A percentile compares a stretch with the other conserved stretches of the same genome.
These are phyloP conservation scores for Trametes punicea DNA, from an alignment of 768 basidiomycete species.

Conservation along the genomic window DNA sequence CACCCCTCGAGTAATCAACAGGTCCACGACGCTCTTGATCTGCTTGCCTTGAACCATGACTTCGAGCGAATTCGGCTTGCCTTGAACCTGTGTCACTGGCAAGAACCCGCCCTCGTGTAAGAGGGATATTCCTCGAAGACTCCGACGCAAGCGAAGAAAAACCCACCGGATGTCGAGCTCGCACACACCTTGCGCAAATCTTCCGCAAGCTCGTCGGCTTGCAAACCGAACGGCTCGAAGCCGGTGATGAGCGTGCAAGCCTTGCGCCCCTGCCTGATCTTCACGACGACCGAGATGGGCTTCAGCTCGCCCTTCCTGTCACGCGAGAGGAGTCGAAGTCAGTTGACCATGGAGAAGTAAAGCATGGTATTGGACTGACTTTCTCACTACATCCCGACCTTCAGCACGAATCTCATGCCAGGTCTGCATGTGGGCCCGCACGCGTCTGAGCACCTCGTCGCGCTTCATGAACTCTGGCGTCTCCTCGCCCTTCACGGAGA, in stretches of 20 bases:
- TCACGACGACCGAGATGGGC: conserved; percentile 66
- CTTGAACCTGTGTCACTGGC: conserved; percentile 59
- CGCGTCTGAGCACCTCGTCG: conserved; percentile 53
- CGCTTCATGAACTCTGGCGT: conserved; percentile 56
- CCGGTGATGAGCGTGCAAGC: conserved; percentile 73
- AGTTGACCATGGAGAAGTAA: background rate
- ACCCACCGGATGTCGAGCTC: conserved; percentile 70
- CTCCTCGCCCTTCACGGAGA: conserved; percentile 30
- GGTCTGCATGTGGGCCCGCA: conserved; percentile 67
- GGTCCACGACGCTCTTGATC: conserved; percentile 57
- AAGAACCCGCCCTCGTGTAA: background rate
- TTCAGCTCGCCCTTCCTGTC: conserved; percentile 72
- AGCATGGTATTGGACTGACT: conserved; percentile 41
- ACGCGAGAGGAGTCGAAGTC: background rate
- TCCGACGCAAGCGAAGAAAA: background rate
- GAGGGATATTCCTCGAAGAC: background rate
- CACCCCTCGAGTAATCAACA: conserved; percentile 66
- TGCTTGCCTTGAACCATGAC: conserved; percentile 89
- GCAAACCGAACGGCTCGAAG: conserved; percentile 72
- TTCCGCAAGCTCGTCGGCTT: conserved; percentile 72
- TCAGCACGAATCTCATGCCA: conserved; percentile 66
- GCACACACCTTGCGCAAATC: conserved; percentile 77
- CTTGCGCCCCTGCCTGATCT: conserved; percentile 76
- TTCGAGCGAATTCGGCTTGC: conserved; percentile 58
- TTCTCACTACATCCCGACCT: conserved; percentile 53